Evolutionary conservation across 768 basidiomycete genomes (phyloP).

Genomic region (Antrodiella citrinella): DNA sequence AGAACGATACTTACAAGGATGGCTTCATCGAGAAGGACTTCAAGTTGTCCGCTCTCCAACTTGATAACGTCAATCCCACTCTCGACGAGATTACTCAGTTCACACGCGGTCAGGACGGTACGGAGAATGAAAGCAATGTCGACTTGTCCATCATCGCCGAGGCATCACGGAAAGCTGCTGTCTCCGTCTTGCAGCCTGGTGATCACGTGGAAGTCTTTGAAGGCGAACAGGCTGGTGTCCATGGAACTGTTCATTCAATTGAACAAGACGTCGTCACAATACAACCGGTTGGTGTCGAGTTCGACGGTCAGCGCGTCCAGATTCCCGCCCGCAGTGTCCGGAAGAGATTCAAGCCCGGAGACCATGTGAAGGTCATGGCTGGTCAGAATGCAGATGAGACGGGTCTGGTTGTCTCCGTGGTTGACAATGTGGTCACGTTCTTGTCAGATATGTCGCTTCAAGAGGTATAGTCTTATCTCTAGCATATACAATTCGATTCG

Average conservation of each 20-base stretch:
- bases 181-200: slow-evolving; percentile 91
- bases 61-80: slow-evolving; percentile 91
- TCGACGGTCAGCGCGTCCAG: slow-evolving; percentile 82
- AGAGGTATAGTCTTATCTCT: slow-evolving; percentile 46
- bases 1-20: slow-evolving; percentile 88
- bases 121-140: slow-evolving; percentile 58
- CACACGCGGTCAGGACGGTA: slow-evolving; percentile 64
- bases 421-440: slow-evolving; percentile 90
- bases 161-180: slow-evolving; percentile 85
- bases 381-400: slow-evolving; percentile 94
- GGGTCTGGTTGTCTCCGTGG: slow-evolving; percentile 88
- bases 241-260: slow-evolving; percentile 89
- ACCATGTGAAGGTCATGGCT: slow-evolving; percentile 97
- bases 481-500: too few relatives aligned
- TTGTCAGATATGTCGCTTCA: slow-evolving; percentile 96
- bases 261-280: slow-evolving; percentile 81
- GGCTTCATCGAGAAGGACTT: slow-evolving; percentile 97
- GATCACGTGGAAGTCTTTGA: slow-evolving; percentile 97
- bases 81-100: slow-evolving; percentile 95
- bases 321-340: slow-evolving; percentile 82
- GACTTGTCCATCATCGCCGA: slow-evolving; percentile 90
- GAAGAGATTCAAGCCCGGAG: slow-evolving; percentile 93
- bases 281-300: slow-evolving; percentile 69
- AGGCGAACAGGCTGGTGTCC: slow-evolving; percentile 90
- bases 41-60: slow-evolving; percentile 64